Percentiles rank a stretch among this genome's conserved stretches.
phyloP scores from a whole-genome alignment of 1,284 basidiomycete species.

The Irpex sp. region DNA sequence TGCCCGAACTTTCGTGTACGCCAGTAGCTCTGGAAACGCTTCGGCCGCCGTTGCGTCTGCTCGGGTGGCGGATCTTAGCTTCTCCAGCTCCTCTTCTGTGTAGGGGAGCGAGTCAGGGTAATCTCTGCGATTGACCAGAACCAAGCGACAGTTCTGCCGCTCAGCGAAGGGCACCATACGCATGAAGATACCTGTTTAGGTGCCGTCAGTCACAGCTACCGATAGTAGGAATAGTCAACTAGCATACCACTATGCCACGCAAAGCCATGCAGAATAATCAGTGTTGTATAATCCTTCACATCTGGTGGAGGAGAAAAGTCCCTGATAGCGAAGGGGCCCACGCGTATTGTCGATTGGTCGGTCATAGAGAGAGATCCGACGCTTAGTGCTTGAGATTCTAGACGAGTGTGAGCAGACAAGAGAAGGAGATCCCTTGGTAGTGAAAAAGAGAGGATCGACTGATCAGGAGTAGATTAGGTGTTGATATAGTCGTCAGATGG shows the following conservation, averaged over 20 bases:
- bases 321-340: background rate
- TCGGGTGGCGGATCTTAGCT: conserved; percentile 1
- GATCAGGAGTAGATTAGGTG: background rate
- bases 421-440: background rate
- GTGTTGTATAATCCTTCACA: conserved; percentile 22
- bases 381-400: background rate
- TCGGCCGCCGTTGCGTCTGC: background rate
- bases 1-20: conserved; percentile 13
- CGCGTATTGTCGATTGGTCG: background rate
- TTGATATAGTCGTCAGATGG: background rate
- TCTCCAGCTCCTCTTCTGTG: conserved; percentile 15
- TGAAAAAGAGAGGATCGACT: background rate
- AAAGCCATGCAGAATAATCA: conserved; percentile 9
- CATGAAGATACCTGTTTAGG: conserved; percentile 10
- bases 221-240: background rate
- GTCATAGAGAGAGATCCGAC: background rate
- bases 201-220: background rate
- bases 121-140: conserved; percentile 25
- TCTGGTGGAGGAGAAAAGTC: background rate
- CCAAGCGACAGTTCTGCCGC: conserved; percentile 17
- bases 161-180: conserved; percentile 13
- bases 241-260: conserved; percentile 6
- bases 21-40: conserved; percentile 10
- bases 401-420: background rate
- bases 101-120: conserved; percentile 24